A percentile compares a stretch with the other conserved stretches of the same genome.
phyloP scores from a whole-genome alignment of 352 stramenopile genomes.

The Globisporangium middletonii region DNA sequence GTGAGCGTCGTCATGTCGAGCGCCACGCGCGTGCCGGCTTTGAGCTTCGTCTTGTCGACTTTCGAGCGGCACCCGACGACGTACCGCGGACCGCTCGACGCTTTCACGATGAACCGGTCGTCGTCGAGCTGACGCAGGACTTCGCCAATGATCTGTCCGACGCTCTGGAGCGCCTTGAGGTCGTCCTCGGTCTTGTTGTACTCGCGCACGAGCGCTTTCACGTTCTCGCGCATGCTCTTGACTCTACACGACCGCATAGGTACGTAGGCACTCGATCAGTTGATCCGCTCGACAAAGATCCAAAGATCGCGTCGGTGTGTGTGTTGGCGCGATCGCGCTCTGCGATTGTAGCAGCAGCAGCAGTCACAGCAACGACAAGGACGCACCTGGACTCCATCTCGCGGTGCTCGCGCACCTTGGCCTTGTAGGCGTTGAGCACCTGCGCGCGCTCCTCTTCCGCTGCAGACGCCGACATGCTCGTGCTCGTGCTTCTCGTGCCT shows the following conservation, averaged over 20 bases:
- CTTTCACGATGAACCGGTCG: slow-evolving; percentile 99
- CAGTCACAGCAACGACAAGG: not conserved
- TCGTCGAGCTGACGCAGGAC: slow-evolving; percentile 97
- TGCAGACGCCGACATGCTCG: slow-evolving; percentile 46
- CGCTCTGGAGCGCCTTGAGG: slow-evolving; percentile 94
- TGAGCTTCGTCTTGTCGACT: slow-evolving; percentile 93
- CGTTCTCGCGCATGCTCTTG: slow-evolving; percentile 96
- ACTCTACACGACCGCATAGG: slow-evolving; percentile 48
- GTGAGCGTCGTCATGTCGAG: slow-evolving; percentile 99
- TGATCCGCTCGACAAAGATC: not conserved
- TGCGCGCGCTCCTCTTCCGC: slow-evolving; percentile 88
- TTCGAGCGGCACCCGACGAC: slow-evolving; percentile 97
- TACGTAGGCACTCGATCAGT: not conserved
- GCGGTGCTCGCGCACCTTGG: slow-evolving; percentile 95
- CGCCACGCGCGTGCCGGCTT: slow-evolving; percentile 95
- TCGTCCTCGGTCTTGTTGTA: slow-evolving; percentile 99
- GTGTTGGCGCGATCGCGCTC: too few species aligned
- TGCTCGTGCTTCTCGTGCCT: slow-evolving; percentile 3
- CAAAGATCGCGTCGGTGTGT: not conserved
- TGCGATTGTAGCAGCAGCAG: not conserved
- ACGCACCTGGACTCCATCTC: slow-evolving; percentile 92
- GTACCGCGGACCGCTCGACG: slow-evolving; percentile 96
- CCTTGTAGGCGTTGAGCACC: slow-evolving; percentile 93
- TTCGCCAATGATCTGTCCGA: slow-evolving; percentile 99
- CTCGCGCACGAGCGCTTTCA: slow-evolving; percentile 92